A percentile compares a stretch with the other conserved stretches of the same genome.
phyloP scores from a whole-genome alignment of 2,329 filamentous ascomycete genomes.

The Xylaria polymorpha region DNA sequence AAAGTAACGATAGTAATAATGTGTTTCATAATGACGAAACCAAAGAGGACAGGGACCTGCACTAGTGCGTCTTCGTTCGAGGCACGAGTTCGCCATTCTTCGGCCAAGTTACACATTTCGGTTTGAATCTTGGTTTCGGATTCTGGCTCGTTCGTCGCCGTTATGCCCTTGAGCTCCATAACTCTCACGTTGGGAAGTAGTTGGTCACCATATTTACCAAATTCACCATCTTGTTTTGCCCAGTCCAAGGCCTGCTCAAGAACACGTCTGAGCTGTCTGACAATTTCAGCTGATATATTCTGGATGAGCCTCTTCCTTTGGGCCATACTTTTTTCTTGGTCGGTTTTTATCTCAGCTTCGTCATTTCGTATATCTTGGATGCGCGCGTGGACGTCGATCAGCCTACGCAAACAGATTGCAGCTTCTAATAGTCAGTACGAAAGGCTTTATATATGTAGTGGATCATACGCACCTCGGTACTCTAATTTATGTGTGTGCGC shows the following conservation, averaged over 20 bases:
- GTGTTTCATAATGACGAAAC: constrained; percentile 49
- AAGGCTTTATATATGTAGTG: background rate
- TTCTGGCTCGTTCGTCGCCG: constrained; percentile 30
- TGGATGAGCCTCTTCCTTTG: constrained; percentile 22
- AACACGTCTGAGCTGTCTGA: constrained; percentile 38
- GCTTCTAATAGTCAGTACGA: constrained; percentile 39
- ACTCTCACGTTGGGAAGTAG: constrained; percentile 44
- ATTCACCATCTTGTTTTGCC: constrained; percentile 45
- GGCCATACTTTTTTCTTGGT: constrained; percentile 7
- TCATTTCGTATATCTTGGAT: constrained; percentile 44
- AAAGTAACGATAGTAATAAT: constrained; percentile 49
- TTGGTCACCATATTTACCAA: constrained; percentile 36
- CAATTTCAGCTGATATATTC: constrained; percentile 38
- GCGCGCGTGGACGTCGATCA: constrained; percentile 45
- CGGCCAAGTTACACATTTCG: constrained; percentile 40
- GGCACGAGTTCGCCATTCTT: constrained; percentile 40
- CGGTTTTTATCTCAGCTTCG: constrained; percentile 30
- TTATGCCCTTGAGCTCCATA: constrained; percentile 39
- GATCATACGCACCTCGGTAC: constrained; percentile 46
- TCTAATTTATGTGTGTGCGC: constrained; percentile 45
- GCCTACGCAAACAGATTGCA: constrained; percentile 43
- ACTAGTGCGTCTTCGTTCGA: constrained; percentile 7
- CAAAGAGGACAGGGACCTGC: constrained; percentile 47
- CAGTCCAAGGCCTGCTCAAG: constrained; percentile 44
- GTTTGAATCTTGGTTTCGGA: constrained; percentile 40